Evolutionary conservation across 345 rosid species (phyloP).

Genomic region (thale cress (Arabidopsis thaliana)): DNA sequence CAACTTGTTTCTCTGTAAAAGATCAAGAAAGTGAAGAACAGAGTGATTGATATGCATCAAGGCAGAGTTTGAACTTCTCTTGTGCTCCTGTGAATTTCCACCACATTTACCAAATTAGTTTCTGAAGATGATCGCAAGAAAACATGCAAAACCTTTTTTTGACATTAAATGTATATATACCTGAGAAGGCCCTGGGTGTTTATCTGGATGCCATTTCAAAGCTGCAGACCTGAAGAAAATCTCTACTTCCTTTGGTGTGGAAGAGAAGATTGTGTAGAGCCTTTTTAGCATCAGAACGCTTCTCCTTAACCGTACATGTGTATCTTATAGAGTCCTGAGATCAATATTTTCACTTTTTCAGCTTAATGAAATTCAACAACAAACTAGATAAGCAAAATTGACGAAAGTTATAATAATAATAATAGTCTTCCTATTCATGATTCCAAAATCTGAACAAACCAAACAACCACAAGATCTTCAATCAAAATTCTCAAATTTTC

Average conservation of each 20-base stretch:
- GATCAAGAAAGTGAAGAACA: background rate
- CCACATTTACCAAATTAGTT: background rate
- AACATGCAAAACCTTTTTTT: background rate
- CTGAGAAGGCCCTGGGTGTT: background rate
- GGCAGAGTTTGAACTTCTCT: slow-evolving; percentile 3
- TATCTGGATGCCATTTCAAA: background rate
- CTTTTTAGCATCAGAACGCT: background rate
- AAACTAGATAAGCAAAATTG: too few species aligned
- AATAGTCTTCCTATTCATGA: too few species aligned
- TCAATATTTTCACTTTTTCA: too few species aligned
- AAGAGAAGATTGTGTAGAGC: background rate
- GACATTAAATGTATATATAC: background rate
- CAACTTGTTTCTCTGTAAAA: background rate
- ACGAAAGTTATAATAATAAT: too few species aligned
- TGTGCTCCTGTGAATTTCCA: slow-evolving; percentile 1
- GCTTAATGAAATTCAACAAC: too few species aligned
- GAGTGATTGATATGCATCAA: background rate
- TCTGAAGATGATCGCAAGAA: background rate
- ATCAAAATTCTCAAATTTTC: too few species aligned
- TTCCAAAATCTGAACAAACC: too few species aligned
- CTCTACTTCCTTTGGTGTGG: background rate
- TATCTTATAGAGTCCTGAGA: too few species aligned
- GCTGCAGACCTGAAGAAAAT: background rate
- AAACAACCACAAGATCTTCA: too few species aligned
- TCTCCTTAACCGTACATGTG: too few species aligned